Base-by-base conservation (phyloP, 2,329 filamentous ascomycete genomes). In the Cordyceps tenuipes region DNA sequence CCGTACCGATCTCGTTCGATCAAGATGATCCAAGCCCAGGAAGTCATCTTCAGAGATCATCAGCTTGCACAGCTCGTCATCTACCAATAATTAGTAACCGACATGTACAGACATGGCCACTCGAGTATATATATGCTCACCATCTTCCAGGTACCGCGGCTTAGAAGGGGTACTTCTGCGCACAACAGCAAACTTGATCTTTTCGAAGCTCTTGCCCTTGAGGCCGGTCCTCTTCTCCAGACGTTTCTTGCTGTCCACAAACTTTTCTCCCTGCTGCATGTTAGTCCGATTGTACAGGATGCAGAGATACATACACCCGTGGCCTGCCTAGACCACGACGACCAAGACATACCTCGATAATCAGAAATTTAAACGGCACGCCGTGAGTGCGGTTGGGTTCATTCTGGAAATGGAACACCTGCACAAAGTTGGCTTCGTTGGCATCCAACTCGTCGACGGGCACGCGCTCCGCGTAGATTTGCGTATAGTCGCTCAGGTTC, bases 141-240 rank as follows among this genome's bases (percentile, higher is more conserved):
- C 91, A 76, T 97, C 94, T 66, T 88, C 85, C 51, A 99, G 78
- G 75, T 95, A 95, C 62, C 85, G 82, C 29, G 91, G 88, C 69
- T 88, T 91, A 44, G 88, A 85, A 73, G 90, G 95, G 47, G 79
- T 78, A 56, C 84, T 81, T 71, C 89, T 80, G 71, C 86, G 79
- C 56, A 97, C 82, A 36, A 96, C 75, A 7, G 91, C 89, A 77
- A 99, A 97, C 74, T 95, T 97, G 74, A 99, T 94, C 80, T 97
- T 97, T 74, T 99, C 93, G 66, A 99, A 92, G 65, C 91, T 91
- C 79, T 99, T 99, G 73, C 94, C 95, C 75, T 97, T 97, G 76
- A 99, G 87, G 29, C 92, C 92, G 0, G 90, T 96, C 62, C 93
- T 83, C 73, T 92, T 93, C 66, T 94, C 92, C 4, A 99, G 79